Percentiles rank a stretch among this genome's conserved stretches.
phyloP scores from a whole-genome alignment of 1,139 yeast genomes.

The Zhuliangozyma blackwelliae region DNA sequence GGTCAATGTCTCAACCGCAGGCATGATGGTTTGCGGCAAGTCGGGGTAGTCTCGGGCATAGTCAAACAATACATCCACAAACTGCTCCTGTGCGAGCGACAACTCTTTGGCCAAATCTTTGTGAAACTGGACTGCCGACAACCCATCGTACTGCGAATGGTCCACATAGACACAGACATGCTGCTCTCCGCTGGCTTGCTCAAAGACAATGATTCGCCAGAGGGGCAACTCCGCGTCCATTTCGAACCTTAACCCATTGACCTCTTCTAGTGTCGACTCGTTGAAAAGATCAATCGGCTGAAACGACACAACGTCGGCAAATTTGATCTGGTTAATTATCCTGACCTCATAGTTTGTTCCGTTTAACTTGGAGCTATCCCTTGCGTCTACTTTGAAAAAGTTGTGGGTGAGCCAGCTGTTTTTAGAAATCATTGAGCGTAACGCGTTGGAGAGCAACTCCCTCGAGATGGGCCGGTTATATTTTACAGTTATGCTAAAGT shows the following conservation, averaged over 20 bases:
- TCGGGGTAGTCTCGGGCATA: constrained; percentile 7
- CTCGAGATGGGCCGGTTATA: constrained; percentile 17
- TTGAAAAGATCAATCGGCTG: constrained; percentile 13
- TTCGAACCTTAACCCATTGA: constrained; percentile 16
- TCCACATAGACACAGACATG: constrained; percentile 26
- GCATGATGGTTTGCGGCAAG: constrained; percentile 8
- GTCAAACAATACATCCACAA: constrained; percentile 8
- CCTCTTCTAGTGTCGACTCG: constrained; percentile 11
- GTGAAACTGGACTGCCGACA: constrained; percentile 29
- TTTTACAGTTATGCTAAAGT: constrained; percentile 25
- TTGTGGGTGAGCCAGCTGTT: constrained; percentile 21
- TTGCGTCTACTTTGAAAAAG: constrained; percentile 13
- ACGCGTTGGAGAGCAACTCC: constrained; percentile 21
- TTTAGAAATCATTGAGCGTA: constrained; percentile 17
- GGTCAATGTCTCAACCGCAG: constrained; percentile 10
- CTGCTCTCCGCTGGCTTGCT: constrained; percentile 14
- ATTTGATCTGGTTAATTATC: constrained; percentile 17
- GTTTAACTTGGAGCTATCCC: constrained; percentile 5
- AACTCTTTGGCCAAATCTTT: constrained; percentile 20
- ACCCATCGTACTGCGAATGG: constrained; percentile 36
- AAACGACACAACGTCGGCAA: constrained; percentile 24
- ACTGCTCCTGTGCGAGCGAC: constrained; percentile 5
- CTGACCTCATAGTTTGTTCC: constrained; percentile 16
- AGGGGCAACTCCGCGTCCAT: constrained; percentile 20
- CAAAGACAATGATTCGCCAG: constrained; percentile 27